A percentile compares a stretch with the other conserved stretches of the same genome.
These are phyloP conservation scores for Mycena vitilis DNA, from an alignment of 768 basidiomycete genomes.

Conservation along the genomic window DNA sequence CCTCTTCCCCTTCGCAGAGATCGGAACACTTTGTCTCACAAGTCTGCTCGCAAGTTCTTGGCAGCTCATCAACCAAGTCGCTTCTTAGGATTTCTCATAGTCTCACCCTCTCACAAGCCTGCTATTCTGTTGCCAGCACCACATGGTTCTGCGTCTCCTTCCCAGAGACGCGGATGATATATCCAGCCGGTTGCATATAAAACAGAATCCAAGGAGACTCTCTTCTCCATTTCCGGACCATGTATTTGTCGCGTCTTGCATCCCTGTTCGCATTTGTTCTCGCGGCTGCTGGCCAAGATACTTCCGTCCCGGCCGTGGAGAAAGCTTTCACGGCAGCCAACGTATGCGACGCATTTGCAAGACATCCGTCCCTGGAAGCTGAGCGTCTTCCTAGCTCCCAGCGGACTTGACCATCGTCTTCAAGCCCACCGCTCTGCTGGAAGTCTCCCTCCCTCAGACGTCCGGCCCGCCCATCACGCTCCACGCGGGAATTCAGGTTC, in stretches of 20 bases:
- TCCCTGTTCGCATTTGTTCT: slow-evolving; percentile 22
- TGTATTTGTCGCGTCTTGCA: slow-evolving; percentile 24
- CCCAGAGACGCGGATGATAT: neutral
- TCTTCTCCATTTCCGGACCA: neutral
- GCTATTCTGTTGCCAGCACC: no score
- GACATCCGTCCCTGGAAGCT: neutral
- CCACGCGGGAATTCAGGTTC: slow-evolving; percentile 40
- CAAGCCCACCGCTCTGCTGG: slow-evolving; percentile 41
- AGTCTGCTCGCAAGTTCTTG: no score
- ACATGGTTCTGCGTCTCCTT: neutral
- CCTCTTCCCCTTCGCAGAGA: no score
- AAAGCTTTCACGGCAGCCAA: slow-evolving; percentile 27
- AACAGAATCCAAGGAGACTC: neutral
- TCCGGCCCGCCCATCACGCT: slow-evolving; percentile 39
- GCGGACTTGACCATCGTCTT: slow-evolving; percentile 37
- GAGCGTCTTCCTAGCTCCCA: slow-evolving; percentile 36
- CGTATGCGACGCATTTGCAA: slow-evolving; percentile 9
- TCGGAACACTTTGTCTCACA: no score
- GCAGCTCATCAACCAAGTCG: no score
- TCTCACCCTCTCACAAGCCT: no score
- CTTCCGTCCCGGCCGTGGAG: slow-evolving; percentile 22
- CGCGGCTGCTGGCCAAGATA: slow-evolving; percentile 25
- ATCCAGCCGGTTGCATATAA: slow-evolving; percentile 17
- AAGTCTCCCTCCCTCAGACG: slow-evolving; percentile 42
- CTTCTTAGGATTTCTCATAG: no score